Percentiles rank a stretch among this genome's conserved stretches.
phyloP scores from a whole-genome alignment of 108 stramenopile species.

The Licmophora abbreviata region DNA sequence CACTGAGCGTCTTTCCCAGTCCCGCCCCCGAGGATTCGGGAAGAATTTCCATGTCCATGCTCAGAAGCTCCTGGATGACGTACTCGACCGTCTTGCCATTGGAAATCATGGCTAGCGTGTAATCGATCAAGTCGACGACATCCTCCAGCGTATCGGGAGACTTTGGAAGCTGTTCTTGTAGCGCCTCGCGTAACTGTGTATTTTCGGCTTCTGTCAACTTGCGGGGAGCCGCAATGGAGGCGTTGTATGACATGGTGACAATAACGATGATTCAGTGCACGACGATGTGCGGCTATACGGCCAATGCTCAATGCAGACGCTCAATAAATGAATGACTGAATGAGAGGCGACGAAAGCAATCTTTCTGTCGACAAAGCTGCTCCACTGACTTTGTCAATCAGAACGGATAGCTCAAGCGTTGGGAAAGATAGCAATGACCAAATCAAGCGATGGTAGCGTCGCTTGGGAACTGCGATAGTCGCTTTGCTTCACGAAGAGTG shows the following conservation, averaged over 20 bases:
- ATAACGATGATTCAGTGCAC: too few species aligned
- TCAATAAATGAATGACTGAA: too few species aligned
- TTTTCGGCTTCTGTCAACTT: conserved; percentile 42
- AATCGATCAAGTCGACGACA: conserved; percentile 62
- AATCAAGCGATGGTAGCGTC: too few species aligned
- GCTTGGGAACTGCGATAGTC: too few species aligned
- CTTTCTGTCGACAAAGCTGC: too few species aligned
- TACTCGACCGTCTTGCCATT: conserved; percentile 50
- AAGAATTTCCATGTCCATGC: conserved; percentile 39
- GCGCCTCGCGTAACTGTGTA: conserved; percentile 10
- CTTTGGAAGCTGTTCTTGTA: conserved; percentile 4
- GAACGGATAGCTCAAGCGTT: too few species aligned
- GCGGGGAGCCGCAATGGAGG: conserved; percentile 18
- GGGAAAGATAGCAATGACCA: too few species aligned
- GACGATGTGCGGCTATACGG: too few species aligned
- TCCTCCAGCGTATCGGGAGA: conserved; percentile 24
- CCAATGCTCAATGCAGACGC: too few species aligned
- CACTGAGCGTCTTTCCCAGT: neutral
- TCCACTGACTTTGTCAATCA: too few species aligned
- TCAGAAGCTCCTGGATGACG: conserved; percentile 42
- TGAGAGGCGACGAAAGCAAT: too few species aligned
- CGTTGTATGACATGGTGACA: conserved; percentile 16
- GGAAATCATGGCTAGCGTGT: conserved; percentile 62
- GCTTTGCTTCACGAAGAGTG: too few species aligned
- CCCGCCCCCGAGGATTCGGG: conserved; percentile 1